phyloP scores from a whole-genome alignment of 2,329 filamentous ascomycete species.

The Cladophialophora yegresii region DNA sequence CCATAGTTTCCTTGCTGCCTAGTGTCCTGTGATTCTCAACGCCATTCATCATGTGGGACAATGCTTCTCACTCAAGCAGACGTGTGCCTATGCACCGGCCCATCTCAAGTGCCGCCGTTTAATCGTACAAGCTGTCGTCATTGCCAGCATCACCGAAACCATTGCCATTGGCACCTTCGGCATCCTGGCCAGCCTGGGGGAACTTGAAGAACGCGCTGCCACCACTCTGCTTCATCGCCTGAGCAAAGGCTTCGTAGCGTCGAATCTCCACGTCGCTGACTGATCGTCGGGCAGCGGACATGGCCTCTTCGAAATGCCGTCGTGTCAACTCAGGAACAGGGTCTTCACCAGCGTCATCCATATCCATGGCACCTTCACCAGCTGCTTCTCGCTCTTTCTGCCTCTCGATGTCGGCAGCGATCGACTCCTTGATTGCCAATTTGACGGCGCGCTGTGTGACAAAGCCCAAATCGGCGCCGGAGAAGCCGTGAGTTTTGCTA shows the following conservation, averaged over 20 bases:
- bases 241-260: slow-evolving; percentile 95
- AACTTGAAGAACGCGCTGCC: slow-evolving; percentile 99
- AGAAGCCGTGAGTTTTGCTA: slow-evolving; percentile 97
- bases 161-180: slow-evolving; percentile 50
- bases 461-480: slow-evolving; percentile 98
- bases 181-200: slow-evolving; percentile 63
- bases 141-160: slow-evolving; percentile 83
- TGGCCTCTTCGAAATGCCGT: slow-evolving; percentile 97
- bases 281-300: slow-evolving; percentile 89
- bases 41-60: slow-evolving; percentile 13
- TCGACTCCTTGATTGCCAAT: slow-evolving; percentile 98
- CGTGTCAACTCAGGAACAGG: slow-evolving; percentile 94
- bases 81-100: slow-evolving; percentile 2
- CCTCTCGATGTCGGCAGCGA: slow-evolving; percentile 83
- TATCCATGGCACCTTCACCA: slow-evolving; percentile 79
- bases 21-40: slow-evolving; percentile 6
- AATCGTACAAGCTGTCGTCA: slow-evolving; percentile 97
- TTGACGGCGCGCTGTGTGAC: slow-evolving; percentile 99
- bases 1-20: slow-evolving; percentile 1
- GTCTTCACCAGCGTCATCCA: slow-evolving; percentile 71
- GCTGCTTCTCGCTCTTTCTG: slow-evolving; percentile 84
- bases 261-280: slow-evolving; percentile 97
- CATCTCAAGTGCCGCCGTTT: slow-evolving; percentile 41
- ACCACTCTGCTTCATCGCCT: slow-evolving; percentile 98
- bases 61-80: slow-evolving; percentile 1